A percentile compares a stretch with the other conserved stretches of the same genome.
These are phyloP conservation scores for Quercus lobata DNA, from an alignment of 331 rosid genomes.

Conservation along the genomic window DNA sequence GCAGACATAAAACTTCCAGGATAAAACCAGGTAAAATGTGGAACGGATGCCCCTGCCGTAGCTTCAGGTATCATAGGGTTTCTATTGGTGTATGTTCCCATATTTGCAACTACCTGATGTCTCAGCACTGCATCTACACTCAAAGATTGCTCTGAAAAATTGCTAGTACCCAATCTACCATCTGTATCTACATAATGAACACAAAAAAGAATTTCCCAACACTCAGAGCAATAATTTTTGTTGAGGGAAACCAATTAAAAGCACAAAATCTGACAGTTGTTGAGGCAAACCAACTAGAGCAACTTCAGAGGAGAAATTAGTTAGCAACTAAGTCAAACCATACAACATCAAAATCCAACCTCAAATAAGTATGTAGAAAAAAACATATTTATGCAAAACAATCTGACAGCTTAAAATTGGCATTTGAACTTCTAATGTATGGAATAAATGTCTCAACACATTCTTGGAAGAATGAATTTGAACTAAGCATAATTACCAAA, in stretches of 20 bases:
- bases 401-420: not conserved
- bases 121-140: not conserved
- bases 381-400: not conserved
- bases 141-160: not conserved
- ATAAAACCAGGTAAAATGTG: constrained; percentile 22
- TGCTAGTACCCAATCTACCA: not conserved
- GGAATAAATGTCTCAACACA: not conserved
- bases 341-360: not conserved
- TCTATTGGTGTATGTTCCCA: constrained; percentile 18
- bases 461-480: not conserved
- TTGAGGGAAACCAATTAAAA: not conserved
- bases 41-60: constrained; percentile 4
- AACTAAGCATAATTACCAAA: not conserved
- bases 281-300: not conserved
- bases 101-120: not conserved
- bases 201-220: not conserved
- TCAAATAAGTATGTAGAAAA: not conserved
- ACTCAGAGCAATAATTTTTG: not conserved
- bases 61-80: constrained; percentile 10
- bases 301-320: not conserved
- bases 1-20: constrained; percentile 6
- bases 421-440: not conserved
- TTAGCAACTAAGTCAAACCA: not conserved
- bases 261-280: not conserved
- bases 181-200: not conserved